phyloP scores from a whole-genome alignment of 1,284 basidiomycete genomes.

The Cronartium ribicola region DNA sequence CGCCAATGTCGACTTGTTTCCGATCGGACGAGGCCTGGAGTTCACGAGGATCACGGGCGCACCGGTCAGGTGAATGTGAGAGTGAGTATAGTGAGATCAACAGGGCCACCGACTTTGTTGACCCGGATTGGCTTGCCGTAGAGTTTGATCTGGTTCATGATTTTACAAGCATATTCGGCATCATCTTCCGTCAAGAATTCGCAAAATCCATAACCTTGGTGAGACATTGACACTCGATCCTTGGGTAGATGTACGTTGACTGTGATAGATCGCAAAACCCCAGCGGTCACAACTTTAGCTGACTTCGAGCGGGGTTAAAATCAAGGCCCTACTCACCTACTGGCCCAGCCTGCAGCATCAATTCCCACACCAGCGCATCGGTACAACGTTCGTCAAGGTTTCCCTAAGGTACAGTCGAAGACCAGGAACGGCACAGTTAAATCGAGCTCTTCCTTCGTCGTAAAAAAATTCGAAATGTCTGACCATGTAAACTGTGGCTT shows the following conservation, averaged over 20 bases:
- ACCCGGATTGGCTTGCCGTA: slow-evolving; percentile 98
- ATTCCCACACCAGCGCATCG: slow-evolving; percentile 93
- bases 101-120: slow-evolving; percentile 70
- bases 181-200: slow-evolving; percentile 97
- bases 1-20: slow-evolving; percentile 95
- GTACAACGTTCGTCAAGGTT: slow-evolving; percentile 92
- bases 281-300: neutral
- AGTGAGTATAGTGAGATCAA: neutral
- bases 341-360: slow-evolving; percentile 97
- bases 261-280: slow-evolving; percentile 51
- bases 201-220: slow-evolving; percentile 98
- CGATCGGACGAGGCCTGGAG: slow-evolving; percentile 85
- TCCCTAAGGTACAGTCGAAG: slow-evolving; percentile 59
- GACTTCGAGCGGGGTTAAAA: neutral
- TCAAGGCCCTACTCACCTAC: slow-evolving; percentile 64
- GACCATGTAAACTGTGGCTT: slow-evolving; percentile 89
- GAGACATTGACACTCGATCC: slow-evolving; percentile 93
- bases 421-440: neutral
- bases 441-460: neutral
- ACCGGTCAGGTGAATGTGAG: neutral
- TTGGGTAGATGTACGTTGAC: slow-evolving; percentile 99
- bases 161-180: slow-evolving; percentile 98
- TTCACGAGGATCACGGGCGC: slow-evolving; percentile 28
- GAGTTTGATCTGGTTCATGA: slow-evolving; percentile 99
- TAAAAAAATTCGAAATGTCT: slow-evolving; percentile 47